Evolutionary conservation across 257 asterid species (phyloP), one percentile per base, ranked within the genome.

Genomic region (Verbascum thapsus): DNA sequence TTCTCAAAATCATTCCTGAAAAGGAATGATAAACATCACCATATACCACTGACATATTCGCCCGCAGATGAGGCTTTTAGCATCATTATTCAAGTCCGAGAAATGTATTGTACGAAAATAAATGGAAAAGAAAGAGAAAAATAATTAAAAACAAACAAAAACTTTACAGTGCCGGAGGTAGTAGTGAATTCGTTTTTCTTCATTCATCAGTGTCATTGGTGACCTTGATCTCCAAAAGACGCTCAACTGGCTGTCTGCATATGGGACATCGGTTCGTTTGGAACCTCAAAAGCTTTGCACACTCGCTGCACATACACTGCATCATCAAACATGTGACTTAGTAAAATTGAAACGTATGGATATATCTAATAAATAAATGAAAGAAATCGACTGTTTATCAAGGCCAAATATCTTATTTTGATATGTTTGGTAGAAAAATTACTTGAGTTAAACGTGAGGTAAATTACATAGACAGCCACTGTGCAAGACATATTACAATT

Each of bases 291-390:
- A 90, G 94, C 68, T 86, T 83, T 11, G 99, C 99, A 50, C 99
- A 94, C 70, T 85, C 98, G 35, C 95, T 94, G 85, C 99, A 94
- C 98, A 90, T 85, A 63, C 95, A 87, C 95, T 87, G 87, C 86
- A 74, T 61, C 61, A 58, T 61, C 63, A 58, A 53, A 52, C 32
- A 35, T 61, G 18, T 9, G 22, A 68, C 62, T 59, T 45, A 41
- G 12, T 60, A 61, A 26, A 35, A 2, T n/a, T 7, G 19, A 12
- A 22, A 12, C 58, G 15, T 10, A 50, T 16, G 1, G 7, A 17
- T 10, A 3, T 0, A 8, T 18, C 35, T 19, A 8, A 26, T 26
- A 26, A 26, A 26, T 26, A 26, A 1, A 26, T 26, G 12, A 2
- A 22, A 40, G 50, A 58, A 40, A 58, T 11, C 17, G 16, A 39